Conservation (phyloP, 495 filamentous ascomycete genomes). For the Glonium stellatum region DNA sequence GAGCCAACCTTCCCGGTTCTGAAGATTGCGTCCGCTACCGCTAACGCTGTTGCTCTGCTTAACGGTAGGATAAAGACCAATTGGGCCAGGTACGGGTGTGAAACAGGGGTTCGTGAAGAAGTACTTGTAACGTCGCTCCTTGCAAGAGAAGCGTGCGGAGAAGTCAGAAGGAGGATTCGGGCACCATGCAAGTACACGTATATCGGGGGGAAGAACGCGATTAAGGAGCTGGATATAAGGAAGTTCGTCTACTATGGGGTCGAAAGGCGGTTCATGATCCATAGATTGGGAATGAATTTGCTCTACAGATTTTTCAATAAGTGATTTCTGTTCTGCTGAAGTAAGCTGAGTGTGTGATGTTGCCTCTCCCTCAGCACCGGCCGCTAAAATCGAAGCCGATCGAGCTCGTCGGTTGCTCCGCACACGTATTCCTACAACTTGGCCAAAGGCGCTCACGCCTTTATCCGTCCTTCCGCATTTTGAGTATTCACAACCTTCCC, state of each 20-base stretch:
- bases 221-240: slow-evolving; percentile 77
- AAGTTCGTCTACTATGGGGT: slow-evolving; percentile 73
- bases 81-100: slow-evolving; percentile 46
- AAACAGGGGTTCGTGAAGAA: slow-evolving; percentile 96
- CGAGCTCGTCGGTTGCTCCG: slow-evolving; percentile 58
- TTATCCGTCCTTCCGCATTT: slow-evolving; percentile 91
- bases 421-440: slow-evolving; percentile 78
- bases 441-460: slow-evolving; percentile 94
- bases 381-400: not conserved
- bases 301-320: not conserved
- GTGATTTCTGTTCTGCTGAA: slow-evolving; percentile 14
- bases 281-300: not conserved
- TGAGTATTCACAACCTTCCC: slow-evolving; percentile 76
- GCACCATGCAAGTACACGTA: slow-evolving; percentile 88
- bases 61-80: slow-evolving; percentile 37
- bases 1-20: slow-evolving; percentile 47
- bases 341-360: not conserved
- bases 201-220: slow-evolving; percentile 78
- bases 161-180: slow-evolving; percentile 70
- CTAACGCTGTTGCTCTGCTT: not conserved
- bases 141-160: slow-evolving; percentile 87
- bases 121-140: slow-evolving; percentile 82
- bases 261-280: slow-evolving; percentile 44
- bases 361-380: not conserved
- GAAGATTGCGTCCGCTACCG: not conserved